Percentiles rank a stretch among this genome's conserved stretches.
Conservation (phyloP, 768 basidiomycete species). For the Guyanaporus albipodus region DNA sequence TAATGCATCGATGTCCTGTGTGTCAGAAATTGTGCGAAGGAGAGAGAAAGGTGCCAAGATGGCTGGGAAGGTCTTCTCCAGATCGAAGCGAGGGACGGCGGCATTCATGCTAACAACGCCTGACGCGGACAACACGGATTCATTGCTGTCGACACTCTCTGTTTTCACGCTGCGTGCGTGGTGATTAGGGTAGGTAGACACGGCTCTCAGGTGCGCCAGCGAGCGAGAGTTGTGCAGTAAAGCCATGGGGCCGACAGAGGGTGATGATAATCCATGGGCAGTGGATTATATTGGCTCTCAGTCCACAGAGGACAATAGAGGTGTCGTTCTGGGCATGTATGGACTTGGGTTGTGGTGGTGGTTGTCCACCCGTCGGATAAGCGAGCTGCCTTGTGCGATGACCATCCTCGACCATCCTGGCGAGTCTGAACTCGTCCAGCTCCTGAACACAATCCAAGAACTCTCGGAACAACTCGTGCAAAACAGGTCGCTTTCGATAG, state of each 20-base stretch:
- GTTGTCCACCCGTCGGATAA: slow-evolving; percentile 1
- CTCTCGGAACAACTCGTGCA: slow-evolving; percentile 79
- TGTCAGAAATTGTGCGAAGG: slow-evolving; percentile 23
- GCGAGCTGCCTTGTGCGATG: slow-evolving; percentile 34
- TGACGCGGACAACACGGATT: slow-evolving; percentile 25
- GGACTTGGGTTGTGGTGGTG: neutral
- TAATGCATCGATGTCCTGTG: slow-evolving; percentile 26
- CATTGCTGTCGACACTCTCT: slow-evolving; percentile 24
- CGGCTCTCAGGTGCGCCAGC: slow-evolving; percentile 5
- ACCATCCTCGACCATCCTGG: slow-evolving; percentile 49
- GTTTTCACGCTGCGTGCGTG: slow-evolving; percentile 11
- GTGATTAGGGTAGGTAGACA: neutral
- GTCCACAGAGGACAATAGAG: slow-evolving; percentile 20
- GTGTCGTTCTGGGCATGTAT: no score
- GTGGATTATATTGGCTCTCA: slow-evolving; percentile 9
- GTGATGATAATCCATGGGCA: no score
- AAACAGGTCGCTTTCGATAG: slow-evolving; percentile 68
- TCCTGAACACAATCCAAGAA: slow-evolving; percentile 69
- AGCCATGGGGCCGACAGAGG: slow-evolving; percentile 7
- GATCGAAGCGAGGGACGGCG: slow-evolving; percentile 21
- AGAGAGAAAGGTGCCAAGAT: slow-evolving; percentile 29
- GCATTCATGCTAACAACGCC: slow-evolving; percentile 1
- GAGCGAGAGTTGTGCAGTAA: slow-evolving; percentile 7
- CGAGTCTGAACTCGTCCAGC: slow-evolving; percentile 58
- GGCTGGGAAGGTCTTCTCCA: slow-evolving; percentile 36